phyloP scores from a whole-genome alignment of 129 eudicot genomes.

The Calendula officinalis region DNA sequence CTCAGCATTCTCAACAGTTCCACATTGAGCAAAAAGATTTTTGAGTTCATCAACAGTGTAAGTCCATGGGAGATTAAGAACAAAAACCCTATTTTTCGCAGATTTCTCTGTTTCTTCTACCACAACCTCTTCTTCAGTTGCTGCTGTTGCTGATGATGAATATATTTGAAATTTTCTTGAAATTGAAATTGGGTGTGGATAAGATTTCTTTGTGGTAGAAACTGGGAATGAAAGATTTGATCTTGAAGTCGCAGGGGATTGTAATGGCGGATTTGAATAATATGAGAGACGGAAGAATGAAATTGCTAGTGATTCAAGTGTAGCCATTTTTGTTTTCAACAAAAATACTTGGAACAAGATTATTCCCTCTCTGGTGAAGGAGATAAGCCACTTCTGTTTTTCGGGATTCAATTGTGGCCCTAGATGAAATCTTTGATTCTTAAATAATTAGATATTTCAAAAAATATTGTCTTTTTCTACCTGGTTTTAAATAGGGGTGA shows the following conservation, averaged over 20 bases:
- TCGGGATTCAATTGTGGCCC: neutral
- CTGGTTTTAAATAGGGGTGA: no score
- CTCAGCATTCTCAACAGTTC: constrained; percentile 68
- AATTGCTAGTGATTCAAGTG: constrained; percentile 45
- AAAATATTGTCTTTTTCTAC: neutral
- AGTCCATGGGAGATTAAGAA: constrained; percentile 85
- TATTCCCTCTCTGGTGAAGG: neutral
- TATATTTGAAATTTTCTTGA: constrained; percentile 31
- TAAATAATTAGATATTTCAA: neutral
- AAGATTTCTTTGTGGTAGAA: constrained; percentile 37
- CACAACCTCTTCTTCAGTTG: constrained; percentile 29
- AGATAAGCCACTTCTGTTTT: constrained; percentile 2
- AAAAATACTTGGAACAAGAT: constrained; percentile 1
- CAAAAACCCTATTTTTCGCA: constrained; percentile 64
- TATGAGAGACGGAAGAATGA: constrained; percentile 32
- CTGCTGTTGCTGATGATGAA: constrained; percentile 27
- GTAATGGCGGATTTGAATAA: constrained; percentile 34
- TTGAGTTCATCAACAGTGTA: constrained; percentile 60
- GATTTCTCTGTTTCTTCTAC: constrained; percentile 22
- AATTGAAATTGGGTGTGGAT: constrained; percentile 20
- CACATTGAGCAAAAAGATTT: constrained; percentile 71
- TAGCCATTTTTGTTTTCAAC: constrained; percentile 40
- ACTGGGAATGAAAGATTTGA: constrained; percentile 22
- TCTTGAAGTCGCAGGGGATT: constrained; percentile 10
- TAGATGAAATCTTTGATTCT: neutral